Conservation (phyloP, 2,329 filamentous ascomycete species). For the Herpotrichia juniperi region DNA sequence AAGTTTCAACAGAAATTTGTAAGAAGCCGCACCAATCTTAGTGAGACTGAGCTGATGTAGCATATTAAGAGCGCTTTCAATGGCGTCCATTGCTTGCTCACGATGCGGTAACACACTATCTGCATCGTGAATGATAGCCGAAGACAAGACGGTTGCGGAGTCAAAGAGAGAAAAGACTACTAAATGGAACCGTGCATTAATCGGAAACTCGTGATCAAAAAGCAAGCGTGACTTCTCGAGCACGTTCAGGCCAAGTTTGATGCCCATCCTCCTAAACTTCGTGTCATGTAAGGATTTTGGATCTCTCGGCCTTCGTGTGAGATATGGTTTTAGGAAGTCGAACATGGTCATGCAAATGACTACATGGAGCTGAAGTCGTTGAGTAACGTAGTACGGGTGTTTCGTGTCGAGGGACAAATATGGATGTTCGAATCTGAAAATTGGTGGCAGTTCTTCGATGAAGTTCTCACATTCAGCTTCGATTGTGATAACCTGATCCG, state of each 20-base stretch:
- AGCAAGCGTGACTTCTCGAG: constrained; percentile 50
- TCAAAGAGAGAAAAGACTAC: constrained; percentile 60
- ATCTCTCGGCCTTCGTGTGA: constrained; percentile 46
- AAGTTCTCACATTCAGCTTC: constrained; percentile 51
- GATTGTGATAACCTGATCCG: constrained; percentile 26
- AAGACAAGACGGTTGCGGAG: constrained; percentile 58
- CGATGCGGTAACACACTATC: constrained; percentile 49
- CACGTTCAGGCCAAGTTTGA: constrained; percentile 54
- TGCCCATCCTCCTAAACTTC: constrained; percentile 48
- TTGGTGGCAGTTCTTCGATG: constrained; percentile 51
- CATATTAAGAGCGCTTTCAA: constrained; percentile 40
- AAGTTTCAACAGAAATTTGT: constrained; percentile 37
- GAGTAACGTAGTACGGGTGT: constrained; percentile 53
- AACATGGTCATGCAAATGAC: constrained; percentile 55
- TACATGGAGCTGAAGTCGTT: constrained; percentile 55
- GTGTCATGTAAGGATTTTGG: constrained; percentile 40
- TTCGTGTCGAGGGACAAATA: constrained; percentile 51
- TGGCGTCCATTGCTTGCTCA: constrained; percentile 48
- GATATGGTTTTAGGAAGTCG: constrained; percentile 53
- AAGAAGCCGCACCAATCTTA: constrained; percentile 37
- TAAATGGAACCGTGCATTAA: constrained; percentile 57
- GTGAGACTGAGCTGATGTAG: constrained; percentile 36
- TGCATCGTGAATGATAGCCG: constrained; percentile 58
- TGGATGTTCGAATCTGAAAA: constrained; percentile 48
- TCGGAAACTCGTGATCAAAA: constrained; percentile 53